These are phyloP conservation scores for Brassica nigra DNA, from an alignment of 345 rosid species.

Conservation along the genomic window DNA sequence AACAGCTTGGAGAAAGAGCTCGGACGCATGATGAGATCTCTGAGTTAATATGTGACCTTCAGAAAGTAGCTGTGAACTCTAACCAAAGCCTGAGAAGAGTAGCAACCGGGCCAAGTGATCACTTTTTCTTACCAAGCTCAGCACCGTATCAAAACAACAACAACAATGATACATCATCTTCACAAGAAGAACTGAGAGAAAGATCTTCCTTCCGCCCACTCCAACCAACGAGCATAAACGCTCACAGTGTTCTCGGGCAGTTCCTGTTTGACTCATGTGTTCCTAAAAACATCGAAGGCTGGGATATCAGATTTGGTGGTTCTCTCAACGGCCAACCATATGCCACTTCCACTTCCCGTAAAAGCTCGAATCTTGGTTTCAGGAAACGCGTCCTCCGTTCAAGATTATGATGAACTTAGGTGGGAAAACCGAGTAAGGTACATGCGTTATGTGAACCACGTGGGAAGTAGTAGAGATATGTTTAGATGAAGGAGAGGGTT, in stretches of 20 bases:
- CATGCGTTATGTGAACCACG: no score
- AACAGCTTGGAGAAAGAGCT: conserved; percentile 58
- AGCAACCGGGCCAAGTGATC: conserved; percentile 73
- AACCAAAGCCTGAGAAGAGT: conserved; percentile 88
- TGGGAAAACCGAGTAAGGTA: no score
- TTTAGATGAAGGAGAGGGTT: conserved; percentile 24
- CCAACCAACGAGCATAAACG: conserved; percentile 65
- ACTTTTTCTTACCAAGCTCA: conserved; percentile 83
- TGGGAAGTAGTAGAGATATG: conserved; percentile 22
- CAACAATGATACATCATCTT: conserved; percentile 43
- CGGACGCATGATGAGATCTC: conserved; percentile 68
- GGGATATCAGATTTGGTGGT: conserved; percentile 88
- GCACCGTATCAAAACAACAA: conserved; percentile 44
- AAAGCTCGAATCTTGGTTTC: conserved; percentile 51
- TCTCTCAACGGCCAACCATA: conserved; percentile 70
- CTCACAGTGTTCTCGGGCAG: conserved; percentile 85
- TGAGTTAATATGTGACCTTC: conserved; percentile 78
- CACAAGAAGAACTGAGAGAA: conserved; percentile 59
- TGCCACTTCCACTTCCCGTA: conserved; percentile 56
- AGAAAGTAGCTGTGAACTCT: conserved; percentile 85
- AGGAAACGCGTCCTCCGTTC: conserved; percentile 61
- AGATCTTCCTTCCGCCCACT: conserved; percentile 43
- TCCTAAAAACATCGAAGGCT: conserved; percentile 92
- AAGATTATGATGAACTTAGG: conserved; percentile 49
- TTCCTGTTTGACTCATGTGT: conserved; percentile 81